Percentiles rank a stretch among this genome's conserved stretches.
Evolutionary conservation across 768 basidiomycete genomes (phyloP).

Genomic region (Trametes sanguinea): DNA sequence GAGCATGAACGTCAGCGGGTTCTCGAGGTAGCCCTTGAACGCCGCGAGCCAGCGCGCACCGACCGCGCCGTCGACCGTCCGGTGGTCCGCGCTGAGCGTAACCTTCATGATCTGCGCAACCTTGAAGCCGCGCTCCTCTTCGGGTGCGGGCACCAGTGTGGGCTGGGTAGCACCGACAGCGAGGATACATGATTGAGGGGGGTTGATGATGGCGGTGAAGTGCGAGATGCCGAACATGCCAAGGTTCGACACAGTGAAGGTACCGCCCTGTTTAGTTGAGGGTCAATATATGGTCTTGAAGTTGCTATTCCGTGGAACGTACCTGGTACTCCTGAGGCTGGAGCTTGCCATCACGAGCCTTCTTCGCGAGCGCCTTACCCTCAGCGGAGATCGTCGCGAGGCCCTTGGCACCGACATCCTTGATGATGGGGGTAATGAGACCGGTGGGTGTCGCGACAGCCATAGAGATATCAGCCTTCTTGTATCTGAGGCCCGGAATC

Average conservation of each 20-base stretch:
- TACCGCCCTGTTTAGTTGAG: constrained; percentile 67
- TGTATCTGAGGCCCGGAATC: constrained; percentile 58
- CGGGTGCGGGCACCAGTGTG: constrained; percentile 83
- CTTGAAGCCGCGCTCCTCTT: constrained; percentile 95
- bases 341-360: constrained; percentile 96
- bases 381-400: constrained; percentile 91
- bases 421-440: constrained; percentile 96
- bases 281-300: background rate
- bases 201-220: constrained; percentile 99
- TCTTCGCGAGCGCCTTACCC: constrained; percentile 89
- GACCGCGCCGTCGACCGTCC: constrained; percentile 95
- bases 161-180: constrained; percentile 88
- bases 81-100: constrained; percentile 92
- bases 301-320: constrained; percentile 10
- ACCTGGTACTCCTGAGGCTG: constrained; percentile 96
- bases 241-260: constrained; percentile 98
- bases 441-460: constrained; percentile 96
- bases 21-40: constrained; percentile 96
- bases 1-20: constrained; percentile 96
- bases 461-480: constrained; percentile 95
- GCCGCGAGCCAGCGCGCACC: constrained; percentile 90
- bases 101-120: constrained; percentile 91
- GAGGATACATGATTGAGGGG: constrained; percentile 96
- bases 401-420: constrained; percentile 90
- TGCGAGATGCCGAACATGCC: constrained; percentile 96